Evolutionary conservation across 192 early-diverging fungal species (phyloP).

Genomic region (Rhizophagus sp.): DNA sequence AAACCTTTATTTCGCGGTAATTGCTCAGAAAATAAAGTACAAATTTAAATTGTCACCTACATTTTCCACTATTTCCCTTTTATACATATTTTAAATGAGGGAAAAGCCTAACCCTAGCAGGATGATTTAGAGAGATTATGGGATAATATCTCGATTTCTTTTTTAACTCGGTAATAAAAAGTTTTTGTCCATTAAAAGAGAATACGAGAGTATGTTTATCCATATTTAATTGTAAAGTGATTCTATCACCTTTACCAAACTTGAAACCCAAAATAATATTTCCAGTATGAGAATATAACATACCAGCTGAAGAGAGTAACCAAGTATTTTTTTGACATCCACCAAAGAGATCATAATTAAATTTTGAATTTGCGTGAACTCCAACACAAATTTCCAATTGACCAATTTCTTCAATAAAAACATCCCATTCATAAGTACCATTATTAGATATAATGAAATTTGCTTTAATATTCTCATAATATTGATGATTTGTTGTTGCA

Average conservation of each 20-base stretch:
- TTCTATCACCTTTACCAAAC: constrained; percentile 2
- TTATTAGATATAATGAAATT: not conserved
- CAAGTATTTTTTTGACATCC: not conserved
- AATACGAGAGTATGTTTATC: not conserved
- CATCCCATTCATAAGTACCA: constrained; percentile 17
- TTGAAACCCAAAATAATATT: not conserved
- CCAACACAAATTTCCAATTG: not conserved
- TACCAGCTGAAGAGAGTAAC: not conserved
- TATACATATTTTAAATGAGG: not conserved
- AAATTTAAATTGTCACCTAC: too few species aligned
- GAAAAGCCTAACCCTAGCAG: not conserved
- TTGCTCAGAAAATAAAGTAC: too few species aligned
- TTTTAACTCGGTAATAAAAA: not conserved
- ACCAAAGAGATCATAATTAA: not conserved
- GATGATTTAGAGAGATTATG: constrained; percentile 1
- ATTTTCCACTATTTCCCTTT: too few species aligned
- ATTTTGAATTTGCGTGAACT: not conserved
- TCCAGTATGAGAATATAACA: not conserved
- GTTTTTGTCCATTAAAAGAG: constrained; percentile 21
- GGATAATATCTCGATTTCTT: constrained; percentile 13
- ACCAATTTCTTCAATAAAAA: constrained; percentile 7
- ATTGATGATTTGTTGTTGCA: not conserved
- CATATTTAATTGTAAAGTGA: constrained; percentile 30
- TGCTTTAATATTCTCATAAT: not conserved
- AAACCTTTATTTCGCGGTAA: too few species aligned